phyloP scores from a whole-genome alignment of 345 rosid genomes.

The Gossypium thurberi region DNA sequence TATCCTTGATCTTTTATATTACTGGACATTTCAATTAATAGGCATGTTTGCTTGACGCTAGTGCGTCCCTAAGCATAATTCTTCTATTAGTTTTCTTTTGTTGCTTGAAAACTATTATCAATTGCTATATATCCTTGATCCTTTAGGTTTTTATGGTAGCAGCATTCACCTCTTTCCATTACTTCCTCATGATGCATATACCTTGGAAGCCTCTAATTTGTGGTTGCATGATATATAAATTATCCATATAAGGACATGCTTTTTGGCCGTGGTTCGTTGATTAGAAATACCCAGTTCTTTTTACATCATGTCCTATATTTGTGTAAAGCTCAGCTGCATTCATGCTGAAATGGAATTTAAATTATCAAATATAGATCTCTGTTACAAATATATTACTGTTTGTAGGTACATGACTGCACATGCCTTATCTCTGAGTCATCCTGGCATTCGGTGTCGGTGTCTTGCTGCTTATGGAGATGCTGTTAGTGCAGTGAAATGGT shows the following conservation, averaged over 20 bases:
- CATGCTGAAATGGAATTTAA: not conserved
- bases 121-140: not conserved
- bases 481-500: conserved; percentile 98
- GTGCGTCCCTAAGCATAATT: not conserved
- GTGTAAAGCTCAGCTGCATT: conserved; percentile 2
- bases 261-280: not conserved
- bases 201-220: not conserved
- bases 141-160: not conserved
- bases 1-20: not conserved
- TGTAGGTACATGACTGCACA: conserved; percentile 94
- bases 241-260: not conserved
- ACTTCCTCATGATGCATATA: not conserved
- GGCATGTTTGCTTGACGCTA: not conserved
- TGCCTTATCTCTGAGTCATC: conserved; percentile 94
- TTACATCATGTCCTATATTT: not conserved
- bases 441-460: conserved; percentile 94
- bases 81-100: not conserved
- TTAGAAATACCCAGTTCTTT: not conserved
- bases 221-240: conserved; percentile 4
- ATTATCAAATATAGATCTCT: not conserved
- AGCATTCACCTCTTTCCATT: not conserved
- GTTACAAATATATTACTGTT: conserved; percentile 11
- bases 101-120: not conserved
- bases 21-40: not conserved
- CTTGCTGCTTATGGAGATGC: conserved; percentile 99